Evolutionary conservation across 2,329 filamentous ascomycete genomes (phyloP).

Genomic region (Xylaria sp.): DNA sequence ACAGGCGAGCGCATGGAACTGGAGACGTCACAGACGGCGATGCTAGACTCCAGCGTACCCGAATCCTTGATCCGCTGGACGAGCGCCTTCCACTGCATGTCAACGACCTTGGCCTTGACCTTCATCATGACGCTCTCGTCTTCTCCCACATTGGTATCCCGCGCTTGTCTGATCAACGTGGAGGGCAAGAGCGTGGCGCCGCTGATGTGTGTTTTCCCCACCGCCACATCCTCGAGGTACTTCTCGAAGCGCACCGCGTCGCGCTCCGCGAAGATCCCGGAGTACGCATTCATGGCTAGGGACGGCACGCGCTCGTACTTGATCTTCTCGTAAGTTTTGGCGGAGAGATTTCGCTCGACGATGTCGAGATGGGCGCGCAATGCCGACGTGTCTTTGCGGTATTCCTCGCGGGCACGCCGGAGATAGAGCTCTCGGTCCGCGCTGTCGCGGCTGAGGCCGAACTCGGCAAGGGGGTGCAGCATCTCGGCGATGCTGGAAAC

Average conservation of each 20-base stretch:
- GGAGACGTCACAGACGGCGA: conserved; percentile 64
- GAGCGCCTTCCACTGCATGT: conserved; percentile 62
- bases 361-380: conserved; percentile 59
- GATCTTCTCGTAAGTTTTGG: conserved; percentile 55
- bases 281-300: conserved; percentile 61
- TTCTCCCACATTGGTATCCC: not conserved
- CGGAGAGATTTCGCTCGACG: conserved; percentile 58
- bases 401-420: conserved; percentile 58
- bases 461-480: conserved; percentile 48
- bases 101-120: conserved; percentile 46
- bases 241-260: conserved; percentile 55
- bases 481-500: conserved; percentile 63
- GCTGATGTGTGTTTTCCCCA: conserved; percentile 57
- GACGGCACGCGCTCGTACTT: conserved; percentile 63
- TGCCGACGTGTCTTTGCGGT: conserved; percentile 56
- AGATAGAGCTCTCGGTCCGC: conserved; percentile 56
- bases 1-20: conserved; percentile 53
- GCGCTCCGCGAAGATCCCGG: conserved; percentile 54
- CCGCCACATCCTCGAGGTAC: conserved; percentile 56
- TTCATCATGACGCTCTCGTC: conserved; percentile 13
- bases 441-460: conserved; percentile 41
- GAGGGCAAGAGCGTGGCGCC: conserved; percentile 62
- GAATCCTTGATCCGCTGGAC: conserved; percentile 63
- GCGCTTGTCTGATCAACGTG: conserved; percentile 47
- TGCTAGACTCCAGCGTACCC: conserved; percentile 57